These are phyloP conservation scores for Catunica adiposa DNA, from an alignment of 2,329 filamentous ascomycete genomes.

Conservation along the genomic window DNA sequence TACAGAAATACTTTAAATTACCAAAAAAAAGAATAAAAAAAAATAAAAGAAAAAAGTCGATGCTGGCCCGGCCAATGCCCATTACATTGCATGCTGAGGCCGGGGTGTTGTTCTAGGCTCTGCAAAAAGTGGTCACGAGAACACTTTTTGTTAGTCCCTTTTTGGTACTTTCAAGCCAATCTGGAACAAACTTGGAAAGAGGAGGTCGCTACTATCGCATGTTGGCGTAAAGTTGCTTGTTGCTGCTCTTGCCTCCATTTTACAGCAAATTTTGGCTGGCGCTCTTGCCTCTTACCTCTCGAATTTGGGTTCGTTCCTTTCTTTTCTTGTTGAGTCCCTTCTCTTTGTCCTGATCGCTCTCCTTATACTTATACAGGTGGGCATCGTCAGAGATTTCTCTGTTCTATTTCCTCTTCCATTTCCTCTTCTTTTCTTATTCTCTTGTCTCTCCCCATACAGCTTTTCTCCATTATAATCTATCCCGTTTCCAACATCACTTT, in stretches of 20 bases:
- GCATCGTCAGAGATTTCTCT: background rate
- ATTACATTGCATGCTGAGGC: background rate
- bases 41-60: background rate
- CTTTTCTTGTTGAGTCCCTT: background rate
- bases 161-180: slow-evolving; percentile 1
- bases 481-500: background rate
- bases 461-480: background rate
- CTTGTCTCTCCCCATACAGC: background rate
- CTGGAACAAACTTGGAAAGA: background rate
- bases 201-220: background rate
- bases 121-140: slow-evolving; percentile 5
- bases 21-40: background rate
- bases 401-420: background rate
- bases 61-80: background rate
- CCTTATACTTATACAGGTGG: background rate
- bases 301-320: background rate
- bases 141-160: slow-evolving; percentile 4
- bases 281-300: background rate
- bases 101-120: slow-evolving; percentile 5
- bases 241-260: background rate
- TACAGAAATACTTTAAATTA: too few relatives aligned
- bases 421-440: slow-evolving; percentile 1
- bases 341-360: background rate
- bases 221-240: background rate
- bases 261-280: background rate